phyloP scores from a whole-genome alignment of 106 monocot species.

The Dendrobium catenatum region DNA sequence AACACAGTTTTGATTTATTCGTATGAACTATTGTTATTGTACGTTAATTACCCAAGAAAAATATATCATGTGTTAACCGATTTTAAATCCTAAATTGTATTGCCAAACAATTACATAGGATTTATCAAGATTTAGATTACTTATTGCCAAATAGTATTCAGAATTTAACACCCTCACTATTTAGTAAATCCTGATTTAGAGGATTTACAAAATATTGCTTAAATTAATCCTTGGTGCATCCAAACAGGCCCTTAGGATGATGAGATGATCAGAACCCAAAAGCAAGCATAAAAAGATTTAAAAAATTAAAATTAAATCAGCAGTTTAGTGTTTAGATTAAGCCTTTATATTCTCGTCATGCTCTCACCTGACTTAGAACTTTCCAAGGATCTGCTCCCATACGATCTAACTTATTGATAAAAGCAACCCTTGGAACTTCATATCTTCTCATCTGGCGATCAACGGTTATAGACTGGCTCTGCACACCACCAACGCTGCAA shows the following conservation, averaged over 20 bases:
- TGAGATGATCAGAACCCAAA: background rate
- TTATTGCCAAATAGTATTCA: no score
- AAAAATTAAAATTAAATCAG: background rate
- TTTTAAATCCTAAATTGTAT: no score
- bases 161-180: no score
- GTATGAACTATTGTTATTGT: no score
- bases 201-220: no score
- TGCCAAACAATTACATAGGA: no score
- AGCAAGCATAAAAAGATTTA: background rate
- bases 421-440: conserved; percentile 90
- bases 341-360: background rate
- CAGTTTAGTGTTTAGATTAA: background rate
- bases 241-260: background rate
- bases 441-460: conserved; percentile 99
- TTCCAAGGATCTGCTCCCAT: conserved; percentile 99
- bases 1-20: no score
- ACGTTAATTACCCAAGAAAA: no score
- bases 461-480: conserved; percentile 96
- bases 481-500: conserved; percentile 98
- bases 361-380: conserved; percentile 82
- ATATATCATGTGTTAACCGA: no score
- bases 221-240: no score
- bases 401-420: conserved; percentile 95
- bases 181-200: no score
- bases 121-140: no score